Conservation (phyloP, 345 rosid species). For the Salix dunnii region DNA sequence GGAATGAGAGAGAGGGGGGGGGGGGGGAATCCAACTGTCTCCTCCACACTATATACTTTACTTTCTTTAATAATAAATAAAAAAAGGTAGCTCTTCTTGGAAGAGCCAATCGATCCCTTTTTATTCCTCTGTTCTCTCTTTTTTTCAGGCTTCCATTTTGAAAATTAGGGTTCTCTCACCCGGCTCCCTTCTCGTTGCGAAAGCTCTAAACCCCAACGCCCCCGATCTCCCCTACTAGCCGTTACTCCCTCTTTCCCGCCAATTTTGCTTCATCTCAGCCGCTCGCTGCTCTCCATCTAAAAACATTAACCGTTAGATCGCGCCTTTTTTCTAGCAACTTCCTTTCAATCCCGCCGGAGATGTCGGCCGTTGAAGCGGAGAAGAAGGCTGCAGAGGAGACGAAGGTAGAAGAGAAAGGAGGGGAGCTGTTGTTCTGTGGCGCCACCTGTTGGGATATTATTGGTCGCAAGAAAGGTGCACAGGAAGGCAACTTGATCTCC, state of each 20-base stretch:
- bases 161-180: constrained; percentile 50
- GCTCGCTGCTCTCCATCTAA: constrained; percentile 25
- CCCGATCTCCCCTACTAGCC: constrained; percentile 47
- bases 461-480: constrained; percentile 58
- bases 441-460: constrained; percentile 71
- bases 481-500: constrained; percentile 75
- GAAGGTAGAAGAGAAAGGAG: constrained; percentile 56
- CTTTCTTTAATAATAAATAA: constrained; percentile 8
- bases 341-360: constrained; percentile 17
- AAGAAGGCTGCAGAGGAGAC: constrained; percentile 42
- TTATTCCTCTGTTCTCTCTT: neutral
- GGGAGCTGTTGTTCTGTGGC: constrained; percentile 93
- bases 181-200: constrained; percentile 5
- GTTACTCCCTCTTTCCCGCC: constrained; percentile 66
- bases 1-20: neutral
- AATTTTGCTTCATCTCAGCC: constrained; percentile 31
- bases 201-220: constrained; percentile 23
- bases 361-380: constrained; percentile 56
- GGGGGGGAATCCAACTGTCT: constrained; percentile 5
- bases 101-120: constrained; percentile 28
- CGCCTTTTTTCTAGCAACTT: neutral
- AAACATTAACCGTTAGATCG: constrained; percentile 52
- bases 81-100: constrained; percentile 30
- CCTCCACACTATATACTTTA: neutral
- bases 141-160: constrained; percentile 20